A percentile compares a stretch with the other conserved stretches of the same genome.
phyloP scores from a whole-genome alignment of 371 early-diverging fungal genomes.

The Gilbertella persicaria region DNA sequence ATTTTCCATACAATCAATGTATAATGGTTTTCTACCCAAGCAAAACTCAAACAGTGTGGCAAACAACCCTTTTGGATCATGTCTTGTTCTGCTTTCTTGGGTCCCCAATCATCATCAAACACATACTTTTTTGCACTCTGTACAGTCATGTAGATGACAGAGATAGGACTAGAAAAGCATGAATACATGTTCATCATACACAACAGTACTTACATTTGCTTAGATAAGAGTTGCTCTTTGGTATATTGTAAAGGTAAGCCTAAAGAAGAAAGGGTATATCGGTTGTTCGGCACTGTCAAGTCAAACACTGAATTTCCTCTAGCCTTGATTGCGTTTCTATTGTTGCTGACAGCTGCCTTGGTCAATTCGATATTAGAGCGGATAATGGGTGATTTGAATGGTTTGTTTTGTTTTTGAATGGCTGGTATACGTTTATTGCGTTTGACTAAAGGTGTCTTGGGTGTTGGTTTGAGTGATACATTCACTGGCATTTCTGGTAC shows the following conservation, averaged over 20 bases:
- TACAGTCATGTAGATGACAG: constrained; percentile 36
- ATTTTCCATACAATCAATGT: constrained; percentile 76
- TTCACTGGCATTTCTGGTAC: background rate
- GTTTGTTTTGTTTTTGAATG: constrained; percentile 8
- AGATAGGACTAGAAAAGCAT: background rate
- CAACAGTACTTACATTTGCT: constrained; percentile 20
- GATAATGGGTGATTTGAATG: constrained; percentile 43
- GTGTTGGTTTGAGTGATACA: background rate
- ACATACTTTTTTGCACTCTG: constrained; percentile 25
- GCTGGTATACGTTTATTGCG: background rate
- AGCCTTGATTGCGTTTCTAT: background rate
- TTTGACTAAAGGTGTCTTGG: background rate
- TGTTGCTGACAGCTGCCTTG: constrained; percentile 23
- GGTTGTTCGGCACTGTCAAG: constrained; percentile 10
- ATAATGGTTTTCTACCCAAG: constrained; percentile 78
- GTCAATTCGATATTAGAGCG: constrained; percentile 30
- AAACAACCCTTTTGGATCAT: constrained; percentile 46
- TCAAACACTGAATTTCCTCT: constrained; percentile 30
- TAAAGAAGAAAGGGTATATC: constrained; percentile 14
- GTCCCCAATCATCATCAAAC: constrained; percentile 49
- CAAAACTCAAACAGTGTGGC: constrained; percentile 32
- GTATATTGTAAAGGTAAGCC: constrained; percentile 23
- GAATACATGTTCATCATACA: too few relatives aligned
- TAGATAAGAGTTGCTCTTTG: constrained; percentile 13
- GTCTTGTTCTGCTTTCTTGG: constrained; percentile 37